phyloP scores from a whole-genome alignment of 306 rosid genomes.

The Casuarina cunninghamiana region DNA sequence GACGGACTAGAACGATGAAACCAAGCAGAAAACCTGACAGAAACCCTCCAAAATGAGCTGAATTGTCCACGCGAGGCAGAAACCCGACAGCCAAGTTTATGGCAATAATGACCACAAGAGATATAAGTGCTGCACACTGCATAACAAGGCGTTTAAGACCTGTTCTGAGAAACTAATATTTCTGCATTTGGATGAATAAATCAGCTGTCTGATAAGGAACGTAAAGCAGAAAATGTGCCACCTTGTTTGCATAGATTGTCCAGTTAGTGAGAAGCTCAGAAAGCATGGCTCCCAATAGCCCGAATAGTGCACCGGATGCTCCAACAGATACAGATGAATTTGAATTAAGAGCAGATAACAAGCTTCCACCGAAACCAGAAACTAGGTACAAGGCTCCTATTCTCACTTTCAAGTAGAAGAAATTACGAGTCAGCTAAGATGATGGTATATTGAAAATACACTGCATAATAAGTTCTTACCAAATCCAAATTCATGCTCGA shows the following conservation, averaged over 20 bases:
- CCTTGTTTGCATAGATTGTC: constrained; percentile 82
- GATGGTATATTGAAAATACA: background rate
- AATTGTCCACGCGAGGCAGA: constrained; percentile 77
- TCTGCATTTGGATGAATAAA: too few relatives aligned
- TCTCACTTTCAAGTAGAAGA: constrained; percentile 61
- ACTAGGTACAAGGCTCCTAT: constrained; percentile 63
- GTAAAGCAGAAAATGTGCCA: constrained; percentile 5
- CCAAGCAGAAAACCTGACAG: constrained; percentile 75
- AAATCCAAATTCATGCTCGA: constrained; percentile 88
- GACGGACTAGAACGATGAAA: constrained; percentile 68
- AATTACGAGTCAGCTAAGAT: background rate
- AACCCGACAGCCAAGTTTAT: constrained; percentile 82
- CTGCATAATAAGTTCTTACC: constrained; percentile 41
- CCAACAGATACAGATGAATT: constrained; percentile 63
- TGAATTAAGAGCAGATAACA: constrained; percentile 45
- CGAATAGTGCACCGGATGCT: constrained; percentile 94
- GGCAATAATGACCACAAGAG: constrained; percentile 52
- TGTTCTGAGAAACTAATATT: background rate
- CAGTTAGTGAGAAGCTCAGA: constrained; percentile 95
- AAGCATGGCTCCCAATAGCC: constrained; percentile 86
- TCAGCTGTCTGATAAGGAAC: too few relatives aligned
- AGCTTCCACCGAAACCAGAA: constrained; percentile 82
- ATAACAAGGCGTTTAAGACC: constrained; percentile 20
- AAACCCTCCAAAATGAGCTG: constrained; percentile 95
- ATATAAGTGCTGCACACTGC: constrained; percentile 69